Conservation (phyloP, 352 stramenopile species). For the Phytophthora kernoviae region DNA sequence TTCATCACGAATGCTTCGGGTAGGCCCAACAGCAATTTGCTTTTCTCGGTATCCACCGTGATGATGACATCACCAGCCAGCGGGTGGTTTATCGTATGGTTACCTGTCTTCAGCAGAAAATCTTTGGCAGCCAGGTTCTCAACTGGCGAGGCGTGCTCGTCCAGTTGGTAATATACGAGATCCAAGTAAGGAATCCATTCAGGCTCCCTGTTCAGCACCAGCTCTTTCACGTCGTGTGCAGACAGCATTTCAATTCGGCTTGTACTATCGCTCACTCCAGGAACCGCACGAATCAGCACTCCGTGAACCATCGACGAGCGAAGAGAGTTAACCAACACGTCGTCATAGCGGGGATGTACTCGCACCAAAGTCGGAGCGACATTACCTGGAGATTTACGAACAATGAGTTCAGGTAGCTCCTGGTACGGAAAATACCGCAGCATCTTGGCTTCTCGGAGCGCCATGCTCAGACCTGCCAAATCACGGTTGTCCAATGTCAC, state of each 20-base stretch:
- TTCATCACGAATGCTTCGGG: slow-evolving; percentile 75
- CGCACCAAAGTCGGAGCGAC: slow-evolving; percentile 47
- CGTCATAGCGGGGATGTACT: slow-evolving; percentile 58
- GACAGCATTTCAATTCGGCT: slow-evolving; percentile 50
- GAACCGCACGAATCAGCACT: slow-evolving; percentile 48
- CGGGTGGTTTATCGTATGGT: slow-evolving; percentile 3
- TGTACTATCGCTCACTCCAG: slow-evolving; percentile 10
- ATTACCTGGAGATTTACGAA: slow-evolving; percentile 47
- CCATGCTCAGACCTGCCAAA: slow-evolving; percentile 46
- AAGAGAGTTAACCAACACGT: slow-evolving; percentile 64
- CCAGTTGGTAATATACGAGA: slow-evolving; percentile 62
- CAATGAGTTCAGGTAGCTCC: slow-evolving; percentile 62
- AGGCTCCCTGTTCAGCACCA: slow-evolving; percentile 41
- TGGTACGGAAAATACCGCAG: slow-evolving; percentile 67
- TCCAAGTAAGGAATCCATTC: slow-evolving; percentile 70
- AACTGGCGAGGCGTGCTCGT: slow-evolving; percentile 21
- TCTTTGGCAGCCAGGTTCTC: slow-evolving; percentile 53
- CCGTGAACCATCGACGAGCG: slow-evolving; percentile 68
- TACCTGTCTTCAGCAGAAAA: slow-evolving; percentile 50
- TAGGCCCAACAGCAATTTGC: slow-evolving; percentile 57
- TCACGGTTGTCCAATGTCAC: slow-evolving; percentile 57
- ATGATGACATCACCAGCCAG: slow-evolving; percentile 69
- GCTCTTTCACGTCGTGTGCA: slow-evolving; percentile 56
- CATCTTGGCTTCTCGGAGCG: slow-evolving; percentile 54
- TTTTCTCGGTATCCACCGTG: slow-evolving; percentile 53